phyloP scores from a whole-genome alignment of 169 alveolate species.

The Eimeria sp. region DNA sequence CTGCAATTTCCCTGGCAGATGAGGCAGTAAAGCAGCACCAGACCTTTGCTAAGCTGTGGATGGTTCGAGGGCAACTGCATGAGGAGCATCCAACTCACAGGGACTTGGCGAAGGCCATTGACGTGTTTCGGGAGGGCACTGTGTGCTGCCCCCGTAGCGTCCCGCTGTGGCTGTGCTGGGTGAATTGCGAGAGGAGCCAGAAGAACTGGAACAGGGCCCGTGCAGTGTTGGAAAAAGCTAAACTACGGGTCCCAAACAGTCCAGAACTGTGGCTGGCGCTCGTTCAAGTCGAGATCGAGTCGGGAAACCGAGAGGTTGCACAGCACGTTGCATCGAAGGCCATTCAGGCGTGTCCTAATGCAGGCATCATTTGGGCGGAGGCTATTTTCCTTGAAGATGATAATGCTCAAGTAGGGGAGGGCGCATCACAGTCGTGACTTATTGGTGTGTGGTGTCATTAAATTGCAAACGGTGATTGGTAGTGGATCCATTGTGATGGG shows the following conservation, averaged over 20 bases:
- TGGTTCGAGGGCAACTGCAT: slow-evolving; percentile 95
- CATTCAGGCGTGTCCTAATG: slow-evolving; percentile 96
- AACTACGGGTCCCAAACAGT: slow-evolving; percentile 91
- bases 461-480: not conserved
- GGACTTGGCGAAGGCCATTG: slow-evolving; percentile 75
- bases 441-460: too few relatives aligned
- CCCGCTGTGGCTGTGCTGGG: slow-evolving; percentile 94
- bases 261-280: slow-evolving; percentile 96
- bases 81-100: slow-evolving; percentile 87
- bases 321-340: slow-evolving; percentile 95
- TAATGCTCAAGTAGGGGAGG: slow-evolving; percentile 86
- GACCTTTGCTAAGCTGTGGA: slow-evolving; percentile 93
- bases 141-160: slow-evolving; percentile 85
- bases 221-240: slow-evolving; percentile 95
- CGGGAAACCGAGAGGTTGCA: slow-evolving; percentile 94
- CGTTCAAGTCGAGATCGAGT: slow-evolving; percentile 95
- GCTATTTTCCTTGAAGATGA: slow-evolving; percentile 95
- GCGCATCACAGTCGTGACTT: not conserved
- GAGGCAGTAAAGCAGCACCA: slow-evolving; percentile 92
- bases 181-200: slow-evolving; percentile 90
- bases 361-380: slow-evolving; percentile 97
- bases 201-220: slow-evolving; percentile 94
- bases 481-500: not conserved
- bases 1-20: slow-evolving; percentile 89
- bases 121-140: slow-evolving; percentile 80